A percentile compares a stretch with the other conserved stretches of the same genome.
These are phyloP conservation scores for Penstemon davidsonii DNA, from an alignment of 257 asterid genomes.

Conservation along the genomic window DNA sequence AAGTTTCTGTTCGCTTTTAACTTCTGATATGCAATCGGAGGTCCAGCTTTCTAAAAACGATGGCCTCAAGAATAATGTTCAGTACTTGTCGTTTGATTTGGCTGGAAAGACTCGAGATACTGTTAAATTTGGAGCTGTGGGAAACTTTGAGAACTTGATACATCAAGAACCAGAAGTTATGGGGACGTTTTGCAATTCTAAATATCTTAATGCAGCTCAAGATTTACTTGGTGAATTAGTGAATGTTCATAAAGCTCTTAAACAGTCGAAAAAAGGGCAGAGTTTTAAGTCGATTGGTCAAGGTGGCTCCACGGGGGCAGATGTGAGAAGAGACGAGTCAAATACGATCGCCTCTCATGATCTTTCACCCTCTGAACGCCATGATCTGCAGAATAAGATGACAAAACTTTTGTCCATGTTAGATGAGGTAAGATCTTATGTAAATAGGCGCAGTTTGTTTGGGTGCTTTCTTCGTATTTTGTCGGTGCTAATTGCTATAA, in stretches of 20 bases:
- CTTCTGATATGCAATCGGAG: slow-evolving; percentile 39
- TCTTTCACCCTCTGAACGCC: slow-evolving; percentile 52
- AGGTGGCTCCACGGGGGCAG: slow-evolving; percentile 35
- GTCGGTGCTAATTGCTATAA: too few relatives aligned
- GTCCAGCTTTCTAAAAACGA: slow-evolving; percentile 29
- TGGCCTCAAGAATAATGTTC: slow-evolving; percentile 38
- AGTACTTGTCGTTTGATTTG: slow-evolving; percentile 54
- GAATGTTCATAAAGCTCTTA: slow-evolving; percentile 44
- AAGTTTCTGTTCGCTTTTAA: slow-evolving; percentile 39
- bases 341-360: slow-evolving; percentile 30
- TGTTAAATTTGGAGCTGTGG: slow-evolving; percentile 29
- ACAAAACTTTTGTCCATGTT: slow-evolving; percentile 56
- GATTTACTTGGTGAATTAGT: slow-evolving; percentile 66
- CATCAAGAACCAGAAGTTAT: slow-evolving; percentile 32
- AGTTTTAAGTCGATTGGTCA: slow-evolving; percentile 31
- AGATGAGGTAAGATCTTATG: slow-evolving; percentile 51
- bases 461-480: neutral
- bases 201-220: slow-evolving; percentile 62
- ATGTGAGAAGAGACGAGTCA: slow-evolving; percentile 36
- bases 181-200: slow-evolving; percentile 44
- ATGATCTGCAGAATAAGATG: slow-evolving; percentile 60
- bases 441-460: neutral
- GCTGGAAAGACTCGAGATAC: slow-evolving; percentile 35
- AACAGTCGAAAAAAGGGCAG: slow-evolving; percentile 31
- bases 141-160: slow-evolving; percentile 28